Percentiles rank a stretch among this genome's conserved stretches.
These are phyloP conservation scores for Fusarium sp. DNA, from an alignment of 2,329 filamentous ascomycete genomes.

Conservation along the genomic window DNA sequence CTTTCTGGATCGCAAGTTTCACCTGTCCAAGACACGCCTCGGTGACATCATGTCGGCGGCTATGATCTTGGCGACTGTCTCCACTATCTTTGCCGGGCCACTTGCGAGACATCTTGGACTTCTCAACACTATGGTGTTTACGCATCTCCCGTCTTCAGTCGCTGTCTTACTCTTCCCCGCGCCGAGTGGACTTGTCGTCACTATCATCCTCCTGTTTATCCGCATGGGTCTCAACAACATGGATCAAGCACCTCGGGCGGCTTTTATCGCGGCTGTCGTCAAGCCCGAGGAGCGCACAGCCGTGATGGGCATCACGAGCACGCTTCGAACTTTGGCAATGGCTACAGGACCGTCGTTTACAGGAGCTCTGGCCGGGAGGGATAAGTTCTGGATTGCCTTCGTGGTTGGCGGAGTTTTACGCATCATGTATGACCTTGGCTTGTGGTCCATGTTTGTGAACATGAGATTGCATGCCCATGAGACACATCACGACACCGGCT, in stretches of 20 bases:
- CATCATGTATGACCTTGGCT: slow-evolving; percentile 68
- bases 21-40: slow-evolving; percentile 66
- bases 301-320: slow-evolving; percentile 76
- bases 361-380: slow-evolving; percentile 63
- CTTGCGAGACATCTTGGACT: slow-evolving; percentile 69
- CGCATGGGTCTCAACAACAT: slow-evolving; percentile 74
- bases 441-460: slow-evolving; percentile 71
- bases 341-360: slow-evolving; percentile 67
- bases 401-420: slow-evolving; percentile 66
- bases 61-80: slow-evolving; percentile 66
- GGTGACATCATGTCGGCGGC: slow-evolving; percentile 68
- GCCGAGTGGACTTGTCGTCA: slow-evolving; percentile 62
- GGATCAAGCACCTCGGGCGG: slow-evolving; percentile 75
- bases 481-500: background rate
- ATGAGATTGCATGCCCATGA: slow-evolving; percentile 64
- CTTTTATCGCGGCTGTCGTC: slow-evolving; percentile 76
- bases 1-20: slow-evolving; percentile 68
- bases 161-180: slow-evolving; percentile 71
- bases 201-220: slow-evolving; percentile 67
- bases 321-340: slow-evolving; percentile 70
- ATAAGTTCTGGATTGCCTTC: slow-evolving; percentile 72
- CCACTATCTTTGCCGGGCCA: slow-evolving; percentile 68
- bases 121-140: slow-evolving; percentile 74
- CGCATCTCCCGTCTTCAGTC: slow-evolving; percentile 70
- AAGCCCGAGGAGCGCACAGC: slow-evolving; percentile 74